phyloP scores from a whole-genome alignment of 768 basidiomycete genomes.

The Pulveroboletus sp. region DNA sequence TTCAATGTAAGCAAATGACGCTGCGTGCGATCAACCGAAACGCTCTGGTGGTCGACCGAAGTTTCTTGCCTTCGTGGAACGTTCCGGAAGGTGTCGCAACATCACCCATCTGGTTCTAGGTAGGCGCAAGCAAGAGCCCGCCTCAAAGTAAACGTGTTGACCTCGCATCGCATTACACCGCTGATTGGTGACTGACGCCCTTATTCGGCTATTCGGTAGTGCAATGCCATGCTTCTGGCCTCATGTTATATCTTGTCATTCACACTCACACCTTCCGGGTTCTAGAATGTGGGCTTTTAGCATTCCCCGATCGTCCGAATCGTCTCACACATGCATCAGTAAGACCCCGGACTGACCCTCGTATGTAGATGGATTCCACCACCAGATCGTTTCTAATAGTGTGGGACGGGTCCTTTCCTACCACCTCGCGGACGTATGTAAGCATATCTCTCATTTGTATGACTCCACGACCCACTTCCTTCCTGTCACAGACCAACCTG shows the following conservation, averaged over 20 bases:
- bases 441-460: background rate
- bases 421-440: slow-evolving; percentile 4
- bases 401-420: background rate
- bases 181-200: slow-evolving; percentile 14
- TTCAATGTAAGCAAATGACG: slow-evolving; percentile 8
- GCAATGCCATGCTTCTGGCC: slow-evolving; percentile 23
- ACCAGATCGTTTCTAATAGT: background rate
- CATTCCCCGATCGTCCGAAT: slow-evolving; percentile 21
- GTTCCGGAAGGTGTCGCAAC: slow-evolving; percentile 3
- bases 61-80: slow-evolving; percentile 12
- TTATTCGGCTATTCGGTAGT: slow-evolving; percentile 14
- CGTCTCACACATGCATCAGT: slow-evolving; percentile 7
- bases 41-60: slow-evolving; percentile 4
- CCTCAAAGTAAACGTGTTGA: slow-evolving; percentile 13
- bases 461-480: background rate
- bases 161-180: slow-evolving; percentile 12
- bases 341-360: slow-evolving; percentile 17
- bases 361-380: background rate
- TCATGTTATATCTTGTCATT: slow-evolving; percentile 24
- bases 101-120: slow-evolving; percentile 10
- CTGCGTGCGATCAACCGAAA: slow-evolving; percentile 7
- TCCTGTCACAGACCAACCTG: background rate
- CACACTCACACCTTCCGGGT: slow-evolving; percentile 20
- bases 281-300: slow-evolving; percentile 20
- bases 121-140: slow-evolving; percentile 11